phyloP scores from a whole-genome alignment of 2,329 filamentous ascomycete genomes.

The Penicillium sp. region DNA sequence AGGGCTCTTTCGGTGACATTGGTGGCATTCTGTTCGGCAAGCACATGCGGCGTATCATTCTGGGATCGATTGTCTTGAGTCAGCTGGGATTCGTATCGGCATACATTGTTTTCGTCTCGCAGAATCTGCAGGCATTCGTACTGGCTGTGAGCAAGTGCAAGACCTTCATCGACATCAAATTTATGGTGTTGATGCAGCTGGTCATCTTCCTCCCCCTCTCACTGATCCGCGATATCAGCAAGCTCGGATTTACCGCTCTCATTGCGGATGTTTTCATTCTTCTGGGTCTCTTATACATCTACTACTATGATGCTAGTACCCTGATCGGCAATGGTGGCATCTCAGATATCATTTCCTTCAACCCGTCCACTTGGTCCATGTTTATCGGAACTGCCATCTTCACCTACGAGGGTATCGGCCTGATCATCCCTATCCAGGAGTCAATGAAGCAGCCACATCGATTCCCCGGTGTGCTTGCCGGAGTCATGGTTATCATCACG shows the following conservation, averaged over 20 bases:
- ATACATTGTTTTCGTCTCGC: slow-evolving; percentile 94
- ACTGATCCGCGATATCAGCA: slow-evolving; percentile 91
- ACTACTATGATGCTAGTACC: slow-evolving; percentile 90
- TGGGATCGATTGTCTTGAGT: slow-evolving; percentile 88
- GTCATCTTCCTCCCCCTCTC: slow-evolving; percentile 92
- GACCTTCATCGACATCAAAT: slow-evolving; percentile 80
- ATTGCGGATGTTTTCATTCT: slow-evolving; percentile 94
- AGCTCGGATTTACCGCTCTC: slow-evolving; percentile 91
- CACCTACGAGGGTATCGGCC: slow-evolving; percentile 94
- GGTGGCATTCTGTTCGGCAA: slow-evolving; percentile 87
- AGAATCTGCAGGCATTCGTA: slow-evolving; percentile 94
- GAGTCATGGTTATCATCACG: slow-evolving; percentile 94
- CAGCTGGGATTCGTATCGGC: slow-evolving; percentile 93
- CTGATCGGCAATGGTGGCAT: slow-evolving; percentile 71
- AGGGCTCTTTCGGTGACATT: slow-evolving; percentile 97
- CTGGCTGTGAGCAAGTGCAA: slow-evolving; percentile 85
- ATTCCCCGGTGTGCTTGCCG: slow-evolving; percentile 82
- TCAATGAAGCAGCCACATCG: slow-evolving; percentile 90
- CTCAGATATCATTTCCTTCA: slow-evolving; percentile 86
- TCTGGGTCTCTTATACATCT: slow-evolving; percentile 85
- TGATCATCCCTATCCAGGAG: slow-evolving; percentile 97
- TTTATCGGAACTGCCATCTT: slow-evolving; percentile 99
- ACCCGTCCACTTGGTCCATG: slow-evolving; percentile 86
- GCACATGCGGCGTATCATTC: slow-evolving; percentile 83
- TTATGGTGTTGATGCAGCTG: slow-evolving; percentile 91